Conservation (phyloP, 1,284 basidiomycete species). For the Tylopilus sp. region DNA sequence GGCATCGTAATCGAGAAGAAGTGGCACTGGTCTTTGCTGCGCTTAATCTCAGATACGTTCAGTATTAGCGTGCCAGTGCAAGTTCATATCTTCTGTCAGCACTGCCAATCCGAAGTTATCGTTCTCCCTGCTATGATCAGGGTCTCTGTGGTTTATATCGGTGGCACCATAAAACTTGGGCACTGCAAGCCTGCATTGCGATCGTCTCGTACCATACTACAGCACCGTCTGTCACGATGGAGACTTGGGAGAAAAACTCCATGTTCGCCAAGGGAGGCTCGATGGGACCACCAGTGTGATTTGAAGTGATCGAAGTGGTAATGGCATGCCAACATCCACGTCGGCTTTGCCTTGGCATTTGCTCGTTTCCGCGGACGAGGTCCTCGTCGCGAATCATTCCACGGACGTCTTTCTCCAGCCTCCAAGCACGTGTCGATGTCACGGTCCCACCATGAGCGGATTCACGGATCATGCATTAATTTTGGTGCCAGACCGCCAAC, state of each 20-base stretch:
- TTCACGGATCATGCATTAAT: constrained; percentile 6
- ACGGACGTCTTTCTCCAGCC: constrained; percentile 24
- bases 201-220: neutral
- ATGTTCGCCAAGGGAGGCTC: neutral
- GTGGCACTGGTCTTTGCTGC: constrained; percentile 33
- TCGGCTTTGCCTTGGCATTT: neutral
- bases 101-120: constrained; percentile 25
- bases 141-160: constrained; percentile 5
- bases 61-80: constrained; percentile 1
- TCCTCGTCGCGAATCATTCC: neutral
- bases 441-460: constrained; percentile 7
- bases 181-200: constrained; percentile 19
- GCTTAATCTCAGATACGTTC: constrained; percentile 9
- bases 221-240: too few relatives aligned
- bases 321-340: neutral
- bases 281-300: neutral
- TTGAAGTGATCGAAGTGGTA: neutral
- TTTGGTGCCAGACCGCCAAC: neutral
- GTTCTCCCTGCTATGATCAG: constrained; percentile 6
- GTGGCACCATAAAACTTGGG: constrained; percentile 4
- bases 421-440: constrained; percentile 26
- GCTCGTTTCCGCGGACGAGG: constrained; percentile 22
- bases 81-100: constrained; percentile 27
- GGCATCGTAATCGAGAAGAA: constrained; percentile 30
- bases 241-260: too few relatives aligned